Conservation (phyloP, 176 grass and related monocot species). For the Echinochloa phyllopogon region DNA sequence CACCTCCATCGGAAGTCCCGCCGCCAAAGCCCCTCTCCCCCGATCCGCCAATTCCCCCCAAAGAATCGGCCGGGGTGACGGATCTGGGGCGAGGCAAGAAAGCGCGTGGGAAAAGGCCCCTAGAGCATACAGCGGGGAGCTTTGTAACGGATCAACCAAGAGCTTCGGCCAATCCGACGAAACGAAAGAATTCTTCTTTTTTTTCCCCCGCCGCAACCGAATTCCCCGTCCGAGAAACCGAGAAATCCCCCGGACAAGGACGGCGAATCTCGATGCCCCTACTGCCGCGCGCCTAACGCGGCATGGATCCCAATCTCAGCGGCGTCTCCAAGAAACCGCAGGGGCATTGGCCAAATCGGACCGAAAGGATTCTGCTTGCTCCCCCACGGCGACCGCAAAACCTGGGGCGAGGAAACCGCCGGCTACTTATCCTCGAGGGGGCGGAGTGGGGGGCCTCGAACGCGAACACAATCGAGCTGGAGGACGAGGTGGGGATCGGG, state of each 20-base stretch:
- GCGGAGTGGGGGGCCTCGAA: slow-evolving; percentile 40
- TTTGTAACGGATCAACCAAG: slow-evolving; percentile 20
- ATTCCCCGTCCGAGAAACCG: slow-evolving; percentile 29
- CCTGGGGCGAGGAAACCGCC: slow-evolving; percentile 34
- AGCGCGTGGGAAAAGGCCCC: slow-evolving; percentile 31
- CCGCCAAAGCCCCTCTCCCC: slow-evolving; percentile 23
- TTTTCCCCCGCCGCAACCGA: neutral
- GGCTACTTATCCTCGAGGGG: slow-evolving; percentile 30
- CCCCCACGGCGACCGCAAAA: slow-evolving; percentile 14
- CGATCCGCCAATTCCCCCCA: slow-evolving; percentile 17
- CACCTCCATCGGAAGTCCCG: slow-evolving; percentile 43
- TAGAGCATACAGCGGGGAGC: neutral
- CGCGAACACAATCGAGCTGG: slow-evolving; percentile 33
- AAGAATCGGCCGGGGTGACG: slow-evolving; percentile 4
- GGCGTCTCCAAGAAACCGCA: slow-evolving; percentile 23
- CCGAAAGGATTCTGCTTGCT: neutral
- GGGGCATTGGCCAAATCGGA: slow-evolving; percentile 28
- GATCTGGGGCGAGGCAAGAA: slow-evolving; percentile 47
- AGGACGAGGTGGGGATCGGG: neutral
- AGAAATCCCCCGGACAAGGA: slow-evolving; percentile 28
- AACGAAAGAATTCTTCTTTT: neutral
- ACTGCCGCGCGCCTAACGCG: slow-evolving; percentile 21
- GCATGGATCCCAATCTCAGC: slow-evolving; percentile 26
- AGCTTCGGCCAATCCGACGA: slow-evolving; percentile 16
- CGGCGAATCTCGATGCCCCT: slow-evolving; percentile 13